Base-by-base conservation (phyloP, 1,284 basidiomycete genomes). In the Grifola frondosa region DNA sequence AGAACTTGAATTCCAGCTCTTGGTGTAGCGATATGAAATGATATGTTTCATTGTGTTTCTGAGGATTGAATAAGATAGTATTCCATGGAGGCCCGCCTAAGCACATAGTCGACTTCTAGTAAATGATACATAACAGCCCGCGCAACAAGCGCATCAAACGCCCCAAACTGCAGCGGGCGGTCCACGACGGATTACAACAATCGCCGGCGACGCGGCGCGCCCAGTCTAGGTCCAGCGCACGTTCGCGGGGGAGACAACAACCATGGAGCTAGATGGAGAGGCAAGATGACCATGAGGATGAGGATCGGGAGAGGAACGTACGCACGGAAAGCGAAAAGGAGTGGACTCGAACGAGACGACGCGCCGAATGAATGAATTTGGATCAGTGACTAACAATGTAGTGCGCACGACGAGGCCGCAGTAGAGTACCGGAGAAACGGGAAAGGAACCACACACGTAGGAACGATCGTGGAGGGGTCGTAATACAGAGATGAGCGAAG, bases 81-180 rank as follows among this genome's bases (percentile, higher is more conserved):
- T 58, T 58, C 54, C 54, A 39, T 50, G 44, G 40, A 58, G 50
- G 49, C 53, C 54, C 49, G 49, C 56, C 50, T 54, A 49, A 55
- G 52, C 52, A 58, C 49, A 52, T 47, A 46, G 33, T 46, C 46
- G 40, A 50, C 51, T 52, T 44, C 57, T 56, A 58, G 52, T 54
- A 54, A 45, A 59, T 55, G 54, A 55, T 57, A 59, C 57, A 55
- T 50, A 46, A 48, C 55, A 54, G 49, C 51, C 54, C 50, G 52
- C 52, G 51, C 52, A 53, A 50, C 46, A 50, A 10, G 15, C 10
- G 36, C 39, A n/a, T 32, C 42, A 42, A 37, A 33, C 39, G 35
- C n/a, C n/a, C n/a, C n/a, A n/a, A n/a, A n/a, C n/a, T n/a, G n/a
- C n/a, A n/a, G 26, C n/a, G 26, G n/a, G n/a, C 26, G 26, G 26